Evolutionary conservation across 2,329 filamentous ascomycete species (phyloP).

Genomic region (Hirsutella minnesotensis): DNA sequence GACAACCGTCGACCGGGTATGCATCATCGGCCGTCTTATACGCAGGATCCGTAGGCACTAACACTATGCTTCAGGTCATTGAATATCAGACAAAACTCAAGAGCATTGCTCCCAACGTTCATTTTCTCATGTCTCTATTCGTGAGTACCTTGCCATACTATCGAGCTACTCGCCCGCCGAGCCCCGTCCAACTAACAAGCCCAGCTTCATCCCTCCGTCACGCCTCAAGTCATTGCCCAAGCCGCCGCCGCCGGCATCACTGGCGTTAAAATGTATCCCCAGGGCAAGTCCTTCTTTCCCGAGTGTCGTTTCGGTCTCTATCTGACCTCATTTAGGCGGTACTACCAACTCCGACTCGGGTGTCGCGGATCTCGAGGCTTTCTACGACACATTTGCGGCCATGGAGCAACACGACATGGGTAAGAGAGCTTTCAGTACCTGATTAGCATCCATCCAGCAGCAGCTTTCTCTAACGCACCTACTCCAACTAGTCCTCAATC

Average conservation of each 20-base stretch:
- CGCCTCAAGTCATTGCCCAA: conserved; percentile 57
- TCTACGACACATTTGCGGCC: conserved; percentile 71
- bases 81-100: conserved; percentile 53
- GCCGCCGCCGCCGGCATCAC: conserved; percentile 61
- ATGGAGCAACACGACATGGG: conserved; percentile 64
- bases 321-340: conserved; percentile 36
- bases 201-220: conserved; percentile 45
- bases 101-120: conserved; percentile 48
- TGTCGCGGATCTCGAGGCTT: conserved; percentile 56
- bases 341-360: conserved; percentile 59
- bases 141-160: not conserved
- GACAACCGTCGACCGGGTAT: conserved; percentile 36
- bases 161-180: too few species aligned
- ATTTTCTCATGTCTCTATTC: conserved; percentile 56
- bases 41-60: too few species aligned
- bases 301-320: too few species aligned
- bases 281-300: conserved; percentile 8
- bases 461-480: too few species aligned
- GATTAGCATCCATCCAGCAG: too few species aligned
- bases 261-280: conserved; percentile 62
- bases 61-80: conserved; percentile 36
- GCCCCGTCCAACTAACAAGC: not conserved
- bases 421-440: too few species aligned
- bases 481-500: conserved; percentile 57
- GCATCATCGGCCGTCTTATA: too few species aligned